These are phyloP conservation scores for Venturia nashicola DNA, from an alignment of 2,329 filamentous ascomycete species.

Conservation along the genomic window DNA sequence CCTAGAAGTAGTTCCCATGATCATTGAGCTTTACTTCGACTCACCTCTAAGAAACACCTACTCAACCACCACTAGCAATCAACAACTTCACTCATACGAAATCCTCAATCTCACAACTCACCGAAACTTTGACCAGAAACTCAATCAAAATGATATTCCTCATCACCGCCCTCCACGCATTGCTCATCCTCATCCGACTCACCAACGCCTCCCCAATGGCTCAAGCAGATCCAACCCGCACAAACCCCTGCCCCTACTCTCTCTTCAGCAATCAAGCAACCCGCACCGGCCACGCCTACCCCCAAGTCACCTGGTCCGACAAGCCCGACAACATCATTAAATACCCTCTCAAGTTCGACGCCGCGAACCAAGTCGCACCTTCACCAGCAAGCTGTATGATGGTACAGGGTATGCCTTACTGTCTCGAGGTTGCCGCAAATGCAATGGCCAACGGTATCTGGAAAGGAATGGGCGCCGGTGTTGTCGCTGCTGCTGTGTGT, in stretches of 20 bases:
- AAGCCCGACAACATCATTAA: neutral
- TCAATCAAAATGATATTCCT: neutral
- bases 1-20: neutral
- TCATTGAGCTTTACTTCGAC: neutral
- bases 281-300: neutral
- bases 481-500: neutral
- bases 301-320: neutral
- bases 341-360: neutral
- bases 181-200: neutral
- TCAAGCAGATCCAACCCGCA: neutral
- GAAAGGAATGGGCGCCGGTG: neutral
- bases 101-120: neutral
- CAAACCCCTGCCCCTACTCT: neutral
- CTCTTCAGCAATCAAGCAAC: neutral
- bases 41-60: neutral
- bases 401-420: neutral
- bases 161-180: neutral
- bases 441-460: neutral
- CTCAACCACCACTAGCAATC: too few species aligned
- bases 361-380: neutral
- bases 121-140: neutral
- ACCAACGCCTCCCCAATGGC: neutral
- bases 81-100: too few species aligned
- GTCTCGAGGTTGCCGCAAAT: neutral
- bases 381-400: neutral